These are phyloP conservation scores for Aspergillus cejpii DNA, from an alignment of 2,329 filamentous ascomycete genomes.

Conservation along the genomic window DNA sequence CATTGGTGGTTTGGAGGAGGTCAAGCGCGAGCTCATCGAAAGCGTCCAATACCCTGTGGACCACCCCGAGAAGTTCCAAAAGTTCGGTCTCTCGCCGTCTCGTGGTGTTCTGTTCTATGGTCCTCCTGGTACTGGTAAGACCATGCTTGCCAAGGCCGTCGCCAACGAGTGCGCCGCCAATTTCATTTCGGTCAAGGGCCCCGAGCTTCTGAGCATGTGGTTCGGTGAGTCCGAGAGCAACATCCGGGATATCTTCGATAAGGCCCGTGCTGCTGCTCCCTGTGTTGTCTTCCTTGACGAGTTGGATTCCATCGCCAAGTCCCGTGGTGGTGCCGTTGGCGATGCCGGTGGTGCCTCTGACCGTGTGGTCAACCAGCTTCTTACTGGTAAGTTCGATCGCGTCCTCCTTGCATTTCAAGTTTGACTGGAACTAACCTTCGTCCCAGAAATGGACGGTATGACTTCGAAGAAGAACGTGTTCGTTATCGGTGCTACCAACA, in stretches of 20 bases:
- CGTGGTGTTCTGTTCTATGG: slow-evolving; percentile 98
- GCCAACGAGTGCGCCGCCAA: slow-evolving; percentile 99
- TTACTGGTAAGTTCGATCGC: slow-evolving; percentile 64
- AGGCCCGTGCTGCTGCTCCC: slow-evolving; percentile 93
- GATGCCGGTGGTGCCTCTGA: slow-evolving; percentile 97
- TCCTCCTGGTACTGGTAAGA: slow-evolving; percentile 99
- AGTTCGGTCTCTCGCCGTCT: slow-evolving; percentile 96
- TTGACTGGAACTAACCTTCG: slow-evolving; percentile 37
- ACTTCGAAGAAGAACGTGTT: slow-evolving; percentile 99
- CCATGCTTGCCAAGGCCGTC: slow-evolving; percentile 96
- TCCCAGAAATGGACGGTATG: slow-evolving; percentile 94
- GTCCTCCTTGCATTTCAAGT: neutral
- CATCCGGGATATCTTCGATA: slow-evolving; percentile 99
- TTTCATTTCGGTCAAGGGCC: slow-evolving; percentile 99
- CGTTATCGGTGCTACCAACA: slow-evolving; percentile 97
- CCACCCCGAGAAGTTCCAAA: slow-evolving; percentile 99
- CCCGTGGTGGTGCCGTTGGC: slow-evolving; percentile 90
- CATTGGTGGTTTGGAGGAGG: slow-evolving; percentile 93
- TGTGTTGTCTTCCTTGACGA: slow-evolving; percentile 99
- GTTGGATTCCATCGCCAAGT: slow-evolving; percentile 98
- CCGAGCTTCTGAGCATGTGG: slow-evolving; percentile 98
- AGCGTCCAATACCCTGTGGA: slow-evolving; percentile 98
- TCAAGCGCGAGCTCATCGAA: slow-evolving; percentile 99
- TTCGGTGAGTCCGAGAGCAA: slow-evolving; percentile 99
- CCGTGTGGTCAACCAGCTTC: slow-evolving; percentile 98